These are phyloP conservation scores for Ophiostoma fasciatum DNA, from an alignment of 2,329 filamentous ascomycete genomes.

Conservation along the genomic window DNA sequence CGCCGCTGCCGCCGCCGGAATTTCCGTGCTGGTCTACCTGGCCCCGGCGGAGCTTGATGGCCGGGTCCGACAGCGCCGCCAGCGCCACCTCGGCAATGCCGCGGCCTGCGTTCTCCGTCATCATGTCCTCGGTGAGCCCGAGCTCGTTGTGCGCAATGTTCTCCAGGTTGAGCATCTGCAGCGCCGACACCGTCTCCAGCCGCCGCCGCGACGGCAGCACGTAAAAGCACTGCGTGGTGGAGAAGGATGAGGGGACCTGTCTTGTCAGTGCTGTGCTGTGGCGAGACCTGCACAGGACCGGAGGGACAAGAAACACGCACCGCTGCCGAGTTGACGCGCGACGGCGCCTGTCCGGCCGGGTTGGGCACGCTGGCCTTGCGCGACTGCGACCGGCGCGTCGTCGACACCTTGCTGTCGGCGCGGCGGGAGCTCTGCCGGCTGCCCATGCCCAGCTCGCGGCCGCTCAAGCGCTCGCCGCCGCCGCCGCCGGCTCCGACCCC, in stretches of 20 bases:
- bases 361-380: conserved; percentile 37
- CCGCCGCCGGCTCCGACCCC: conserved; percentile 15
- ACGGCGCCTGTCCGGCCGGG: conserved; percentile 25
- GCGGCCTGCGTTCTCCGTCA: conserved; percentile 81
- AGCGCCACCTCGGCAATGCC: conserved; percentile 77
- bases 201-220: conserved; percentile 39
- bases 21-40: conserved; percentile 17
- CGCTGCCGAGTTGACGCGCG: conserved; percentile 29
- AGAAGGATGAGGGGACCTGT: conserved; percentile 12
- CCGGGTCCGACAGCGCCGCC: conserved; percentile 48
- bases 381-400: conserved; percentile 36
- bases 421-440: conserved; percentile 35
- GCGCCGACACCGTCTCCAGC: conserved; percentile 49
- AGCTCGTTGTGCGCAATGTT: conserved; percentile 80
- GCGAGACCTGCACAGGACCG: background rate
- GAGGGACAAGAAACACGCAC: background rate
- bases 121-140: conserved; percentile 74
- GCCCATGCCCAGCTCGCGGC: conserved; percentile 35
- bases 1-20: background rate
- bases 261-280: background rate
- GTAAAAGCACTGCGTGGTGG: conserved; percentile 30
- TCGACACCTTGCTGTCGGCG: conserved; percentile 36
- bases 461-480: conserved; percentile 30
- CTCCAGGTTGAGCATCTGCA: conserved; percentile 86
- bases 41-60: conserved; percentile 38